phyloP scores from a whole-genome alignment of 768 basidiomycete genomes.

The Neoboletus brunneissimus region DNA sequence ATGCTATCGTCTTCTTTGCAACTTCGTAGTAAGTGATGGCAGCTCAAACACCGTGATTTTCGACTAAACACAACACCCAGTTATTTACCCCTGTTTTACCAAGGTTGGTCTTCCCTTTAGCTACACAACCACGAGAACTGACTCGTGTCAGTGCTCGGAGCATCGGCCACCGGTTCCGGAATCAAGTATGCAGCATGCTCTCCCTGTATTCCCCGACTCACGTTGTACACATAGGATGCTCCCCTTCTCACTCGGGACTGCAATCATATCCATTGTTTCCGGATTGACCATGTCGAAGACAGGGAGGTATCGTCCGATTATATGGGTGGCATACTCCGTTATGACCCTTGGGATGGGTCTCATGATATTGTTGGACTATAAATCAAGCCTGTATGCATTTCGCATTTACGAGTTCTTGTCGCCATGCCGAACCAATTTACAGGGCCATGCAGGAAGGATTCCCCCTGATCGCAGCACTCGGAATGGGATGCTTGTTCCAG shows the following conservation, averaged over 20 bases:
- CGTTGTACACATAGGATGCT: constrained; percentile 53
- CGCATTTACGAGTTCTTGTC: not conserved
- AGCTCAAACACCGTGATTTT: too few species aligned
- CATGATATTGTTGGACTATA: constrained; percentile 66
- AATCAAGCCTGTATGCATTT: constrained; percentile 37
- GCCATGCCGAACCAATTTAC: constrained; percentile 4
- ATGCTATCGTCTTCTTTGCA: constrained; percentile 63
- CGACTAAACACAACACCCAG: constrained; percentile 7
- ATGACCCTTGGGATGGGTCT: constrained; percentile 66
- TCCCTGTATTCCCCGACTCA: constrained; percentile 9
- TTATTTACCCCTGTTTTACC: constrained; percentile 77
- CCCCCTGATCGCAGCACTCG: constrained; percentile 64
- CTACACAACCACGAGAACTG: not conserved
- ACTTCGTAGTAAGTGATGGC: constrained; percentile 29
- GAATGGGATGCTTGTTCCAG: constrained; percentile 66
- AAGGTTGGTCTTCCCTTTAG: constrained; percentile 32
- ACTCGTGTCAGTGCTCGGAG: constrained; percentile 49
- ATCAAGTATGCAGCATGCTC: constrained; percentile 43
- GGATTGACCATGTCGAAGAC: constrained; percentile 58
- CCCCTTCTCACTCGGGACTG: constrained; percentile 33
- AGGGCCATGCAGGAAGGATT: constrained; percentile 66
- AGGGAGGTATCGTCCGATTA: constrained; percentile 55
- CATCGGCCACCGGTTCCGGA: constrained; percentile 69
- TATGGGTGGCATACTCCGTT: constrained; percentile 59
- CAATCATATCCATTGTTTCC: constrained; percentile 51